These are phyloP conservation scores for Fusarium nurragi DNA, from an alignment of 2,329 filamentous ascomycete species.

Conservation along the genomic window DNA sequence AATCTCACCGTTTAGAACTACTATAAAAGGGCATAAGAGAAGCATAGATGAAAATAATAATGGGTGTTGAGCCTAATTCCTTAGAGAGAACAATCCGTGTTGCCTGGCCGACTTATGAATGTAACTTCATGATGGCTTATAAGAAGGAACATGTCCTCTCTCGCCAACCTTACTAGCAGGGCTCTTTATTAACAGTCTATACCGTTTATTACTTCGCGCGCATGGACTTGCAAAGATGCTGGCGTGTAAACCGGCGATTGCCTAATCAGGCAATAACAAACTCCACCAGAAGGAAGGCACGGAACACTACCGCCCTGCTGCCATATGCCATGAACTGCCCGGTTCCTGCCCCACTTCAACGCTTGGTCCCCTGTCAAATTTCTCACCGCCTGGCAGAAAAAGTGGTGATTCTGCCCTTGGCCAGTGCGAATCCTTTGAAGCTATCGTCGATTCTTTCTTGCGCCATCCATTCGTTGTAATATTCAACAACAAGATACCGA, in stretches of 20 bases:
- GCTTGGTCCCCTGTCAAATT: neutral
- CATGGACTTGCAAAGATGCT: neutral
- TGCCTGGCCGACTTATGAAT: neutral
- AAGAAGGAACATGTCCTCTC: neutral
- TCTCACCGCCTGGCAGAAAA: constrained; percentile 50
- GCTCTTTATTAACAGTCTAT: neutral
- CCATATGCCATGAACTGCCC: neutral
- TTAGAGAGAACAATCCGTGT: neutral
- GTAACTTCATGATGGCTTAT: neutral
- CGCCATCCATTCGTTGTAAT: constrained; percentile 14
- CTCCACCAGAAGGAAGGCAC: constrained; percentile 17
- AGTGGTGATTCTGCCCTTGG: constrained; percentile 24
- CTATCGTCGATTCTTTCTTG: constrained; percentile 29
- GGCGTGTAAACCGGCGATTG: constrained; percentile 23
- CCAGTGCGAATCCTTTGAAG: constrained; percentile 17
- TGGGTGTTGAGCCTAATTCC: neutral
- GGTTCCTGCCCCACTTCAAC: constrained; percentile 11
- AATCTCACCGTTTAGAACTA: neutral
- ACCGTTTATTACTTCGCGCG: neutral
- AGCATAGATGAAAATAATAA: neutral
- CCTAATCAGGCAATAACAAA: constrained; percentile 35
- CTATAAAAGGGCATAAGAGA: neutral
- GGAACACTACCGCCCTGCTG: constrained; percentile 2
- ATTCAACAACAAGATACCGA: constrained; percentile 2
- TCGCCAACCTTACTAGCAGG: neutral